A percentile compares a stretch with the other conserved stretches of the same genome.
These are phyloP conservation scores for Asparagopsis taxiformis DNA, from an alignment of 31 red algal species.

Conservation along the genomic window DNA sequence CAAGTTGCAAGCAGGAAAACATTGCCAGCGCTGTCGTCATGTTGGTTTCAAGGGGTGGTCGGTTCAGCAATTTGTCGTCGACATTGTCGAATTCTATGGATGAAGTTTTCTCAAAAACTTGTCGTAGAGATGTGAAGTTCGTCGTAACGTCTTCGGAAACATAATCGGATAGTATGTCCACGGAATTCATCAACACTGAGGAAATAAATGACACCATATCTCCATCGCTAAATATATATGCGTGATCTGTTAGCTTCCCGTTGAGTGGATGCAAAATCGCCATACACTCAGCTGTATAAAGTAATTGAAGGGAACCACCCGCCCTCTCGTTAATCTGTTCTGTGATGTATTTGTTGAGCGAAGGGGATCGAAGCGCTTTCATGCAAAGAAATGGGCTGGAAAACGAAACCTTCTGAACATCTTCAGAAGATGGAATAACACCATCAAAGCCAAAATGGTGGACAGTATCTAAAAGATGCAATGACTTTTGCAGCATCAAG, in stretches of 20 bases:
- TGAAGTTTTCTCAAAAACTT: conserved; percentile 21
- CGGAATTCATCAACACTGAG: conserved; percentile 10
- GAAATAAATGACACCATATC: conserved; percentile 9
- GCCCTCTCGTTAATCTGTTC: conserved; percentile 5
- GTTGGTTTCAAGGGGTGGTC: neutral
- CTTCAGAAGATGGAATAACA: neutral
- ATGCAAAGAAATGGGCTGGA: conserved; percentile 37
- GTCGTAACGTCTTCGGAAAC: conserved; percentile 15
- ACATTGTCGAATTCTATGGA: neutral
- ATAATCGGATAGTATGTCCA: conserved; percentile 12
- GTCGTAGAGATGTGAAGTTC: conserved; percentile 29
- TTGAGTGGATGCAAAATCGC: conserved; percentile 33
- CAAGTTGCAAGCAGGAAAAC: neutral
- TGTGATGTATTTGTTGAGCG: conserved; percentile 1
- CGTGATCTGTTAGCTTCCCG: neutral
- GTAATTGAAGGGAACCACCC: conserved; percentile 8
- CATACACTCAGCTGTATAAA: conserved; percentile 54
- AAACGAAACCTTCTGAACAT: neutral
- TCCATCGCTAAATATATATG: neutral
- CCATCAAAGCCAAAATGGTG: neutral
- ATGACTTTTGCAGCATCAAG: neutral
- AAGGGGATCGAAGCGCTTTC: conserved; percentile 6
- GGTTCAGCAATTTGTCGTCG: neutral
- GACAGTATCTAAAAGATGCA: neutral
- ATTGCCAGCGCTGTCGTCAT: neutral